Evolutionary conservation across 345 rosid species (phyloP).

Genomic region (Syzygium aromaticum): DNA sequence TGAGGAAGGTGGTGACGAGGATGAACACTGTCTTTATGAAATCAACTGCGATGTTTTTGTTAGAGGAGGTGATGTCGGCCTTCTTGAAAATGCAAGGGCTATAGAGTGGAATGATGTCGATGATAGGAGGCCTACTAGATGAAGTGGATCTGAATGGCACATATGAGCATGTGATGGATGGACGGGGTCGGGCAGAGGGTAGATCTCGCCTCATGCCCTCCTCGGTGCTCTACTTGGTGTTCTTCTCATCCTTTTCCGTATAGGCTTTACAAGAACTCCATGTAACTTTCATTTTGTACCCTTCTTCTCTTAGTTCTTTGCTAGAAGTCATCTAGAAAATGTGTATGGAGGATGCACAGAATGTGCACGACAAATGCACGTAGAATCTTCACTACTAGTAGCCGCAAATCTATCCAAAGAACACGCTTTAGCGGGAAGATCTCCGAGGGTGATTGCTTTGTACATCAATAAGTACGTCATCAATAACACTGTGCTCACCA

Average conservation of each 20-base stretch:
- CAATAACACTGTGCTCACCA: background rate
- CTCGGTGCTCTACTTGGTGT: slow-evolving; percentile 27
- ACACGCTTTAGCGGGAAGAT: background rate
- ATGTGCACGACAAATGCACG: rapidly evolving
- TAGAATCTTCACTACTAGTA: too few relatives aligned
- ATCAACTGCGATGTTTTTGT: slow-evolving; percentile 57
- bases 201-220: slow-evolving; percentile 68
- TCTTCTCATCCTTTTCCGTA: background rate
- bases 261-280: background rate
- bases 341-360: background rate
- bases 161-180: slow-evolving; percentile 11
- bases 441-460: background rate
- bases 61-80: slow-evolving; percentile 47
- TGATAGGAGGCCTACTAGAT: slow-evolving; percentile 21
- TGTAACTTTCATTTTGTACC: background rate
- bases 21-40: slow-evolving; percentile 52
- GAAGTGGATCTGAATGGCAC: too few relatives aligned
- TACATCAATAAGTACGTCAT: background rate
- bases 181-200: slow-evolving; percentile 36
- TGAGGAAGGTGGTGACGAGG: slow-evolving; percentile 54
- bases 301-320: too few relatives aligned
- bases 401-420: background rate
- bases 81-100: slow-evolving; percentile 67
- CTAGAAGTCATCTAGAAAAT: too few relatives aligned
- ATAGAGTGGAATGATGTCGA: slow-evolving; percentile 74